Evolutionary conservation across 768 basidiomycete genomes (phyloP).

Genomic region (Cystobasidiopsis lactophilus): DNA sequence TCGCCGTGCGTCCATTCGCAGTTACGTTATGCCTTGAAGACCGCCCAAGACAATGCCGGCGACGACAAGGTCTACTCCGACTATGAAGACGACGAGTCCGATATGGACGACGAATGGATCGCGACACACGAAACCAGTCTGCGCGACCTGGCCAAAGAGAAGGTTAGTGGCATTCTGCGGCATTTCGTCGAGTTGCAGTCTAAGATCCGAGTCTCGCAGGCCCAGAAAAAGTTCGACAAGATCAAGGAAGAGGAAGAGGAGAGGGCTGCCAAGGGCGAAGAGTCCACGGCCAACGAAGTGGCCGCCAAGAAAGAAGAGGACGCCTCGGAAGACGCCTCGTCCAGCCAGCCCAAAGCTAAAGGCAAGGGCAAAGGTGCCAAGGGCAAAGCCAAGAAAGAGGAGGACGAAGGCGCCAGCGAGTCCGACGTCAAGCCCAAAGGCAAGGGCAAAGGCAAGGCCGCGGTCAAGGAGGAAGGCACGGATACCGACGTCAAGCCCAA

Average conservation of each 20-base stretch:
- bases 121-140: slow-evolving; percentile 51
- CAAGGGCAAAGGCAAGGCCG: too few species aligned
- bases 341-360: neutral
- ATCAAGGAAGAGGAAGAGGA: slow-evolving; percentile 7
- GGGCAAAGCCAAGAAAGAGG: slow-evolving; percentile 44
- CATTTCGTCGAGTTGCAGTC: neutral
- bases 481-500: neutral
- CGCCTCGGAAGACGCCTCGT: neutral
- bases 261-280: neutral
- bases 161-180: neutral
- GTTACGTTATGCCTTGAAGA: slow-evolving; percentile 66
- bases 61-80: slow-evolving; percentile 40
- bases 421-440: neutral
- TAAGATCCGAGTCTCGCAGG: slow-evolving; percentile 41
- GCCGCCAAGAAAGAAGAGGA: slow-evolving; percentile 3
- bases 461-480: too few species aligned
- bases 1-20: neutral
- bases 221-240: slow-evolving; percentile 61
- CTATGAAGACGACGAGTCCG: slow-evolving; percentile 65
- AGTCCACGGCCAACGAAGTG: neutral
- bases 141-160: slow-evolving; percentile 51
- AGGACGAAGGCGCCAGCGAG: slow-evolving; percentile 3
- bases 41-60: slow-evolving; percentile 52
- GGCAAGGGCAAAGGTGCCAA: slow-evolving; percentile 31
- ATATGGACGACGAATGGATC: slow-evolving; percentile 83